phyloP scores from a whole-genome alignment of 208 protist species.

The Balamuthia mandrillaris region DNA sequence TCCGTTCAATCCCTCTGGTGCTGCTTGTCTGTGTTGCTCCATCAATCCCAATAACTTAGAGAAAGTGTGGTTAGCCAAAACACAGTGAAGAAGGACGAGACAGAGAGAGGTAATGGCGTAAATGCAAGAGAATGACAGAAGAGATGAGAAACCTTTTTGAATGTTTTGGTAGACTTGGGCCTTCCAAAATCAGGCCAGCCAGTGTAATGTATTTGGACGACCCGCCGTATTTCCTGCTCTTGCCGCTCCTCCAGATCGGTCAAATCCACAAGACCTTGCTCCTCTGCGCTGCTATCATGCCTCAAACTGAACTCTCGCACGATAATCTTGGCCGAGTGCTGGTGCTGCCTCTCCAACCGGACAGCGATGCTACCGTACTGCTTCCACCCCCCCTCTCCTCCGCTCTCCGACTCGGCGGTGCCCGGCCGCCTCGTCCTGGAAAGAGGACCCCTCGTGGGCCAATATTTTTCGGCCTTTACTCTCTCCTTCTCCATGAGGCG shows the following conservation, averaged over 20 bases:
- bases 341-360: neutral
- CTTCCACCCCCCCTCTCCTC: neutral
- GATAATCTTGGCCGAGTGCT: neutral
- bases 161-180: neutral
- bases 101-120: neutral
- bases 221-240: neutral
- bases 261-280: neutral
- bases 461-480: neutral
- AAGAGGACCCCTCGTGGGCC: neutral
- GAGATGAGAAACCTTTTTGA: too few species aligned
- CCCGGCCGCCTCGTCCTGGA: neutral
- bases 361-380: conserved; percentile 13
- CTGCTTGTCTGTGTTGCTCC: neutral
- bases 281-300: neutral
- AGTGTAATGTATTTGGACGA: neutral
- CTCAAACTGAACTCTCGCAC: neutral
- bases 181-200: neutral
- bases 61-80: neutral
- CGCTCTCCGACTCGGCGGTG: neutral
- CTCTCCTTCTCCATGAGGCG: neutral
- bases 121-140: neutral
- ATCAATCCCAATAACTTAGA: neutral
- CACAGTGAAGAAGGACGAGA: too few species aligned
- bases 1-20: neutral
- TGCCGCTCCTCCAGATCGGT: neutral